A percentile compares a stretch with the other conserved stretches of the same genome.
Evolutionary conservation across 345 rosid species (phyloP).

Genomic region (Eucalyptus dawsonii): DNA sequence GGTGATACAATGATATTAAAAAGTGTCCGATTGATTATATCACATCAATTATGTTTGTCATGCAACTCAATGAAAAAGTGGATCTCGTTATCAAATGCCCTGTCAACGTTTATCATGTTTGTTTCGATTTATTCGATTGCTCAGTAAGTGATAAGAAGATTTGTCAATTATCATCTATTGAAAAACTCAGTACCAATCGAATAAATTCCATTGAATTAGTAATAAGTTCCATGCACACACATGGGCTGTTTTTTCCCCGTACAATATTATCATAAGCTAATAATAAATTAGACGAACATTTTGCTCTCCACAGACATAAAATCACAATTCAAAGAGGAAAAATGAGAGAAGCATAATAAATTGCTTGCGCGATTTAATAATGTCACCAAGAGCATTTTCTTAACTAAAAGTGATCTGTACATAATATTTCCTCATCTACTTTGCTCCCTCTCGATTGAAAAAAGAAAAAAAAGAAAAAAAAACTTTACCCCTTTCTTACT

Average conservation of each 20-base stretch:
- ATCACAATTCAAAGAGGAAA: not conserved
- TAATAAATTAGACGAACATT: not conserved
- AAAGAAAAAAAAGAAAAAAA: fast-evolving
- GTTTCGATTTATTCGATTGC: not conserved
- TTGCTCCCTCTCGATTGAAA: not conserved
- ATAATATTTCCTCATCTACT: not conserved
- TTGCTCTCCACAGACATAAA: not conserved
- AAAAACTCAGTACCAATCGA: not conserved
- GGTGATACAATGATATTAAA: not conserved
- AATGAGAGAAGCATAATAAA: not conserved
- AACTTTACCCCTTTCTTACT: too few species aligned
- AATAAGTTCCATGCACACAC: not conserved
- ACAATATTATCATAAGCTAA: not conserved
- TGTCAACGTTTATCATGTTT: not conserved
- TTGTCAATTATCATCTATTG: fast-evolving
- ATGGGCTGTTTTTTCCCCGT: fast-evolving
- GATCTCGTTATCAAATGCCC: not conserved
- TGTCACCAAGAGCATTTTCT: not conserved
- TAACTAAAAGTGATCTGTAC: not conserved
- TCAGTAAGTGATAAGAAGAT: not conserved
- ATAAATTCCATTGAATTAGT: not conserved
- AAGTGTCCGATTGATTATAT: fast-evolving
- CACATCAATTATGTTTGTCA: too few species aligned
- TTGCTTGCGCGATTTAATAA: not conserved
- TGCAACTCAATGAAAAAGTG: not conserved